A percentile compares a stretch with the other conserved stretches of the same genome.
These are phyloP conservation scores for Chytriomyces hyalinus DNA, from an alignment of 192 early-diverging fungal genomes.

Conservation along the genomic window DNA sequence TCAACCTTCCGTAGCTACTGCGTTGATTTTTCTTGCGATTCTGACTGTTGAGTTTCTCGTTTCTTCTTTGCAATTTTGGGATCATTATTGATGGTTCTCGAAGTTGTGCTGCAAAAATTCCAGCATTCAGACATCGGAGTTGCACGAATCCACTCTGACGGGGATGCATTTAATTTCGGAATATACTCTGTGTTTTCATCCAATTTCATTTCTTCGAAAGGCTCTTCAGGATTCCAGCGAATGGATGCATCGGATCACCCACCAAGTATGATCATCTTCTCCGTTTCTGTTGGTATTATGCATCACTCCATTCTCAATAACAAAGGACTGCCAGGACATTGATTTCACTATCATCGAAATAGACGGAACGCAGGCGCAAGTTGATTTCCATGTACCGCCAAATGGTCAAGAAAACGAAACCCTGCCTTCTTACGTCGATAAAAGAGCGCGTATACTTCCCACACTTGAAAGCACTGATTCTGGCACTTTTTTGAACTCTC, in stretches of 20 bases:
- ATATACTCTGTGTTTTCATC: background rate
- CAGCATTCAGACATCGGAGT: conserved; percentile 1
- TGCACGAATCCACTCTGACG: background rate
- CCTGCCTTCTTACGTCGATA: too few species aligned
- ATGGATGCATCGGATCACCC: background rate
- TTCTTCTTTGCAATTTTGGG: background rate
- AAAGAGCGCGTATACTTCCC: too few species aligned
- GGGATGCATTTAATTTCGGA: background rate
- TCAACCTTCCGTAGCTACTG: background rate
- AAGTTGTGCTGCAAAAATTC: background rate
- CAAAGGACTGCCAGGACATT: too few species aligned
- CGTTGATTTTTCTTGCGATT: conserved; percentile 1
- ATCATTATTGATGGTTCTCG: background rate
- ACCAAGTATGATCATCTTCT: background rate
- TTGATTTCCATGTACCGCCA: too few species aligned
- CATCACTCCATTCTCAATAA: background rate
- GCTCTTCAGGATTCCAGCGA: background rate
- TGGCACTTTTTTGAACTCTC: background rate
- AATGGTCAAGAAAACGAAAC: too few species aligned
- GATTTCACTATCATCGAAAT: too few species aligned
- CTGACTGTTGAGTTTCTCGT: background rate
- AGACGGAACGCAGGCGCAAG: too few species aligned
- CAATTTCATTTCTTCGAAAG: background rate
- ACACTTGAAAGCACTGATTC: too few species aligned
- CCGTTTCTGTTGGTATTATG: background rate